These are phyloP conservation scores for Xylariaceae sp. DNA, from an alignment of 2,329 filamentous ascomycete genomes.

Conservation along the genomic window DNA sequence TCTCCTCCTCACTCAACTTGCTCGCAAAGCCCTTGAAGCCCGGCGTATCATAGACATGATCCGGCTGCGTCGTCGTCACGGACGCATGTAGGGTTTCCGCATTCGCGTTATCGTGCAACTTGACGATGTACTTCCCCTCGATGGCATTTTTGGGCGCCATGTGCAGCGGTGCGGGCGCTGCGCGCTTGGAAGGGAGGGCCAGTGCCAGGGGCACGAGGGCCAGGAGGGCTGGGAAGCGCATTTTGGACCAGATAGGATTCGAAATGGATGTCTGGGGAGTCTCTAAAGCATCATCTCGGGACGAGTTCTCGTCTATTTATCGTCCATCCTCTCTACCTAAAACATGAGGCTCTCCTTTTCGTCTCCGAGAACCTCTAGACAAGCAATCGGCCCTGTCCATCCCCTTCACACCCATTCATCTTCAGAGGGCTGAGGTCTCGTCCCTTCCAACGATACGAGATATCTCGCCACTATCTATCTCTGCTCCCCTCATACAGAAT, in stretches of 20 bases:
- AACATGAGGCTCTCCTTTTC: conserved; percentile 1
- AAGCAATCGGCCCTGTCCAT: conserved; percentile 8
- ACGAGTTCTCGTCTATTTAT: conserved; percentile 28
- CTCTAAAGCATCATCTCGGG: background rate
- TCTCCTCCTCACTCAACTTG: conserved; percentile 38
- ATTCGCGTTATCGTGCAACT: conserved; percentile 36
- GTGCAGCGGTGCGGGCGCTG: conserved; percentile 30
- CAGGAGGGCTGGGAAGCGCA: conserved; percentile 26
- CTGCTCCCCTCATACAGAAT: background rate
- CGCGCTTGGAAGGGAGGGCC: conserved; percentile 31
- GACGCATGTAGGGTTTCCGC: conserved; percentile 29
- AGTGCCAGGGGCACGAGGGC: conserved; percentile 28
- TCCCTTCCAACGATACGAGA: too few species aligned
- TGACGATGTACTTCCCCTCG: conserved; percentile 43
- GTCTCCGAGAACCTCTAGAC: conserved; percentile 13
- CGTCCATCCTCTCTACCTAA: conserved; percentile 12
- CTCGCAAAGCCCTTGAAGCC: conserved; percentile 41
- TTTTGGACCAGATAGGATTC: conserved; percentile 17
- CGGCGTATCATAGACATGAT: conserved; percentile 29
- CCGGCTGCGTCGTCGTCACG: conserved; percentile 31
- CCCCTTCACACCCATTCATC: too few species aligned
- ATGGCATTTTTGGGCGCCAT: conserved; percentile 29
- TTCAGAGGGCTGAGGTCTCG: background rate
- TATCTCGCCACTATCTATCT: conserved; percentile 12
- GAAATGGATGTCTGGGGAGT: conserved; percentile 9